Evolutionary conservation across 306 rosid species (phyloP).

Genomic region (Prinsepia uniflora): DNA sequence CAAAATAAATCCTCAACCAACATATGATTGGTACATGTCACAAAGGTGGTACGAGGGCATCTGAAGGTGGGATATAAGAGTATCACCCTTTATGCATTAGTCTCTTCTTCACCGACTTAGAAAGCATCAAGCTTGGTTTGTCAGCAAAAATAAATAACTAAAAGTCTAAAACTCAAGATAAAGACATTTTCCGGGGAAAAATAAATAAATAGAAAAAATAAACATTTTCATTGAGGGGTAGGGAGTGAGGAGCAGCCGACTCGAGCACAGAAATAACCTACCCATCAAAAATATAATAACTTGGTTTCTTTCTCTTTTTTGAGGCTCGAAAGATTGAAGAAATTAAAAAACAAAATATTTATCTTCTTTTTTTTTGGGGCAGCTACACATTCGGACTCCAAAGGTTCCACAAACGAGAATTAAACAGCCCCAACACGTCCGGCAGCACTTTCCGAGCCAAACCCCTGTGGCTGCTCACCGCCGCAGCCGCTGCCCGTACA

Average conservation of each 20-base stretch:
- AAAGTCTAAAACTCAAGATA: not conserved
- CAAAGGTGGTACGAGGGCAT: no score
- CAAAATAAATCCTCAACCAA: no score
- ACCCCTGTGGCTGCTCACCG: slow-evolving; percentile 47
- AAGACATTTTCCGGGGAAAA: not conserved
- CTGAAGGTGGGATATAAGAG: no score
- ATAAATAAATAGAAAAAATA: not conserved
- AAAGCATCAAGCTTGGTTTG: slow-evolving; percentile 20
- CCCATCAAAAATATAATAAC: slow-evolving; percentile 22
- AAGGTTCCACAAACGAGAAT: slow-evolving; percentile 70
- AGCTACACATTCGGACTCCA: slow-evolving; percentile 62
- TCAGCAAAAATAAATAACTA: slow-evolving; percentile 18
- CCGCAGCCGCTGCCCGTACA: slow-evolving; percentile 17
- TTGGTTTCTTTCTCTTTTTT: not conserved
- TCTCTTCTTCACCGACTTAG: not conserved
- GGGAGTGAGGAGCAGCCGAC: slow-evolving; percentile 15
- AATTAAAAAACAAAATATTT: not conserved
- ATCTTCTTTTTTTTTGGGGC: not conserved
- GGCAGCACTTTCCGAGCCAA: slow-evolving; percentile 66
- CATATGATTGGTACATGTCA: no score
- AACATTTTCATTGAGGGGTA: slow-evolving; percentile 17
- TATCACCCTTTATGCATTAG: no score
- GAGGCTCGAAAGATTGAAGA: slow-evolving; percentile 25
- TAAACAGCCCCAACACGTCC: slow-evolving; percentile 66
- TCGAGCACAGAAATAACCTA: slow-evolving; percentile 26